Conservation (phyloP, 306 rosid species). For the Quercus ilex region DNA sequence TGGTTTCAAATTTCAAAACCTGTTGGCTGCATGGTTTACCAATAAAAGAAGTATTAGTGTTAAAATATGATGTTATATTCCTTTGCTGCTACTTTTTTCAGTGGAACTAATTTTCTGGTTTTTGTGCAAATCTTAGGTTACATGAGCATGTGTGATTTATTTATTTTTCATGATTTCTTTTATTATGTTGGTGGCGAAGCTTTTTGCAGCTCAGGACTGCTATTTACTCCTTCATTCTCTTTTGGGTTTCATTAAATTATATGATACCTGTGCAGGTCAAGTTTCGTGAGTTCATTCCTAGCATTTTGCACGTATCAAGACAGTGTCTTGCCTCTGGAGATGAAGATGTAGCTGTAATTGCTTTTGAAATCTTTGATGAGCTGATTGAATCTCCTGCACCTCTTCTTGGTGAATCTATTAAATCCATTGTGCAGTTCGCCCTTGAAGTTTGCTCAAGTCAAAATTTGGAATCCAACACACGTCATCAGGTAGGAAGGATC, state of each 20-base stretch:
- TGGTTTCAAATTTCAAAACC: no score
- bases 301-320: conserved; percentile 90
- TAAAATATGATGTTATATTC: neutral
- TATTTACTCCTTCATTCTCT: neutral
- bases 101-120: conserved; percentile 11
- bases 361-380: conserved; percentile 97
- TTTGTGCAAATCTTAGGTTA: neutral
- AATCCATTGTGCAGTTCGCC: conserved; percentile 93
- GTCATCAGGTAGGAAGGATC: conserved; percentile 81
- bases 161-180: neutral
- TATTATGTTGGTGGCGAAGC: conserved; percentile 8
- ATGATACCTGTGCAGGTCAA: conserved; percentile 49
- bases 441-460: conserved; percentile 98
- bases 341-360: conserved; percentile 92
- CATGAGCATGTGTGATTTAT: neutral
- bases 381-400: conserved; percentile 99
- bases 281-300: conserved; percentile 95
- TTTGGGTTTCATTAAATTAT: conserved; percentile 6
- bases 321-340: conserved; percentile 97
- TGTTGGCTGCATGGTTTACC: neutral
- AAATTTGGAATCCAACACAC: conserved; percentile 88
- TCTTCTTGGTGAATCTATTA: conserved; percentile 95
- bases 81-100: neutral
- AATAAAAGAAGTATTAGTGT: neutral
- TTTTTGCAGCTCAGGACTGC: neutral